Conservation (phyloP, 2,329 filamentous ascomycete species). For the Epicoccum nigrum region DNA sequence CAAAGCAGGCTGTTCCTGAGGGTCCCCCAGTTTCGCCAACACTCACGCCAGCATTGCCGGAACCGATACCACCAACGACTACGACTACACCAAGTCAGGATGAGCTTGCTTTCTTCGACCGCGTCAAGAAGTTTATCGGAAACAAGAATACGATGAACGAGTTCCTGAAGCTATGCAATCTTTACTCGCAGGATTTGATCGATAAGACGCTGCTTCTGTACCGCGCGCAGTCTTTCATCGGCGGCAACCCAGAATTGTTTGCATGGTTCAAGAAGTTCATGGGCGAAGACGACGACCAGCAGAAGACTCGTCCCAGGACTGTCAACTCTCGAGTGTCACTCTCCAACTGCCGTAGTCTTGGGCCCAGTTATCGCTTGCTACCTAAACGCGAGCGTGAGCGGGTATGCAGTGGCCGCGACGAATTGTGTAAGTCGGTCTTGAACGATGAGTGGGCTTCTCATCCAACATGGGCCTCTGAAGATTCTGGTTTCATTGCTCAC, state of each 20-base stretch:
- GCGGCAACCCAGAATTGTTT: conserved; percentile 87
- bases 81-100: conserved; percentile 78
- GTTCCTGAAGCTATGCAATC: conserved; percentile 94
- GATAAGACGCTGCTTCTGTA: conserved; percentile 82
- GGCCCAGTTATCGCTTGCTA: conserved; percentile 90
- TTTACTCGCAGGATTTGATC: conserved; percentile 92
- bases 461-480: conserved; percentile 97
- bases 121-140: conserved; percentile 92
- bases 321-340: conserved; percentile 85
- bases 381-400: conserved; percentile 91
- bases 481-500: conserved; percentile 96
- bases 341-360: conserved; percentile 93
- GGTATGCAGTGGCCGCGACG: conserved; percentile 90
- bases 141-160: conserved; percentile 94
- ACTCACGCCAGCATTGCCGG: conserved; percentile 83
- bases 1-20: conserved; percentile 66
- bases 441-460: conserved; percentile 99
- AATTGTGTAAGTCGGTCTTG: conserved; percentile 88
- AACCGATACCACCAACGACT: conserved; percentile 79
- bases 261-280: conserved; percentile 86
- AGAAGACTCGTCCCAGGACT: conserved; percentile 61
- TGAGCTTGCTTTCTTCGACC: conserved; percentile 92
- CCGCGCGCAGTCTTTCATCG: conserved; percentile 84
- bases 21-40: conserved; percentile 77
- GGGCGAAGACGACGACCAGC: conserved; percentile 68